A percentile compares a stretch with the other conserved stretches of the same genome.
These are phyloP conservation scores for Drosera spatulata DNA, from an alignment of 179 eudicot species.

Conservation along the genomic window DNA sequence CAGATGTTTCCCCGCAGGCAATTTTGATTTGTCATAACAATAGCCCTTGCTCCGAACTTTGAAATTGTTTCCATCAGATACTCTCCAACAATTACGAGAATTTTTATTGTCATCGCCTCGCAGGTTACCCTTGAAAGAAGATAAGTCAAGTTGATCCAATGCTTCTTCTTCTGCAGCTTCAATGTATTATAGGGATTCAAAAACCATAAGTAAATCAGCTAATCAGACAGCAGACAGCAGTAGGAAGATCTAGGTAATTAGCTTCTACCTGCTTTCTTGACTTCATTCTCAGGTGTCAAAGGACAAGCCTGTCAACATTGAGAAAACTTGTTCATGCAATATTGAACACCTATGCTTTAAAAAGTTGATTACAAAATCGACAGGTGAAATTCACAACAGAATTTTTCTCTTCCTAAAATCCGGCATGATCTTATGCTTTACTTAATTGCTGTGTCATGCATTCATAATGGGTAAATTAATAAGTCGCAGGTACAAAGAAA, in stretches of 20 bases:
- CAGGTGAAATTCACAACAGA: too few species aligned
- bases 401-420: too few species aligned
- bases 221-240: neutral
- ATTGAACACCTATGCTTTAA: too few species aligned
- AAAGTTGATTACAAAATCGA: too few species aligned
- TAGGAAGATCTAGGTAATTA: constrained; percentile 1
- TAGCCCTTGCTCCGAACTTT: constrained; percentile 85
- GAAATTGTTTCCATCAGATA: constrained; percentile 92
- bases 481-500: too few species aligned
- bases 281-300: constrained; percentile 44
- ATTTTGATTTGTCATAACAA: constrained; percentile 79
- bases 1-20: constrained; percentile 83
- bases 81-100: constrained; percentile 86
- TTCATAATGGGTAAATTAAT: too few species aligned
- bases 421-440: too few species aligned
- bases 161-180: constrained; percentile 61
- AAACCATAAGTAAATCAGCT: constrained; percentile 1
- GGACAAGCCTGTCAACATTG: constrained; percentile 40
- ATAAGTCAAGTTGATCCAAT: constrained; percentile 62
- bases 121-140: constrained; percentile 81
- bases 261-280: constrained; percentile 48
- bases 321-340: neutral
- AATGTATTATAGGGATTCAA: constrained; percentile 9
- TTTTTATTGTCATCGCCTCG: constrained; percentile 68
- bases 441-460: too few species aligned